phyloP scores from a whole-genome alignment of 164 flowering plant genomes.

The Kingdonia uniflora region DNA sequence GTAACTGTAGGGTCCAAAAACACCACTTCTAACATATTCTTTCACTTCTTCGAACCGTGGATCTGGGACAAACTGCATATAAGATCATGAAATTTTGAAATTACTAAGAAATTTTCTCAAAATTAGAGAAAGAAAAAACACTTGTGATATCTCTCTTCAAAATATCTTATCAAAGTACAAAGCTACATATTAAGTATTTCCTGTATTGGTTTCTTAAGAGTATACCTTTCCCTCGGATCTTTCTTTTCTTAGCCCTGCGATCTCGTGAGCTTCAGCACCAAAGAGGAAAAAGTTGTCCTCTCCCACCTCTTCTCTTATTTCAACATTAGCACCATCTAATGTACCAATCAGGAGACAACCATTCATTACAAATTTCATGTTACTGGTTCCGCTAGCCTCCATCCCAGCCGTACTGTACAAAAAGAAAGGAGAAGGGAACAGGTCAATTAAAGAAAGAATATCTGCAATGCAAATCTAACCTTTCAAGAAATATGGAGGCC shows the following conservation, averaged over 20 bases:
- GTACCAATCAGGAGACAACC: conserved; percentile 92
- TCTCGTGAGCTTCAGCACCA: conserved; percentile 87
- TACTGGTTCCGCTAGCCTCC: conserved; percentile 99
- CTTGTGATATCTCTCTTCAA: too few relatives aligned
- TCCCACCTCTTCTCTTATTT: conserved; percentile 91
- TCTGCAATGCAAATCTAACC: too few relatives aligned
- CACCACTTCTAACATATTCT: conserved; percentile 60
- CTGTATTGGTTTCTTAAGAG: background rate
- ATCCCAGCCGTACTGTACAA: conserved; percentile 85
- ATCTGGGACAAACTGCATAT: conserved; percentile 81
- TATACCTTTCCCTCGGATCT: conserved; percentile 85
- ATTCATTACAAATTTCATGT: conserved; percentile 98
- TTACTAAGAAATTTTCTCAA: too few relatives aligned
- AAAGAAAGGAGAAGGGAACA: conserved; percentile 6
- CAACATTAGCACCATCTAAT: conserved; percentile 95
- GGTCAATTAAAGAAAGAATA: too few relatives aligned
- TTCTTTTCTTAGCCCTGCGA: conserved; percentile 71
- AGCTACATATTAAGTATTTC: background rate
- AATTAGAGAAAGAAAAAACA: too few relatives aligned
- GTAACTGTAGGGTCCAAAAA: conserved; percentile 60
- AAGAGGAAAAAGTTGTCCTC: conserved; percentile 89
- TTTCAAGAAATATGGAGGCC: too few relatives aligned
- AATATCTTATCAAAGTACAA: background rate
- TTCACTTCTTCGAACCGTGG: conserved; percentile 83
- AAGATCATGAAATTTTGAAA: too few relatives aligned